Conservation (phyloP, 169 alveolate species). For the Babesia caballi region DNA sequence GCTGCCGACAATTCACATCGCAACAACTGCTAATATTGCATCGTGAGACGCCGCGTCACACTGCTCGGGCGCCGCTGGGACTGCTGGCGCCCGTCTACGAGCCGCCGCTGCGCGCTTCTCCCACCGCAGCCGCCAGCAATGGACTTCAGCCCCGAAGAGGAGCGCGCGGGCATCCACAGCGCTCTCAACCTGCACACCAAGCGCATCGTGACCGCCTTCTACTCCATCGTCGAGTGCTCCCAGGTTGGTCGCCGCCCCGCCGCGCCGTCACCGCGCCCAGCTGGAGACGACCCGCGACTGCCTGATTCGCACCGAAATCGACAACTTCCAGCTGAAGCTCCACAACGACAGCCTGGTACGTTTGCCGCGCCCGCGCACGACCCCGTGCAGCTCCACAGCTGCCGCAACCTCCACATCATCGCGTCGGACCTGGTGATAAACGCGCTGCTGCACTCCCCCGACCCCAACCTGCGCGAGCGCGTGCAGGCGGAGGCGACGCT, state of each 20-base stretch:
- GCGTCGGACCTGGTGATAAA: conserved; percentile 49
- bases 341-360: conserved; percentile 59
- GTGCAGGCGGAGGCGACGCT: not conserved
- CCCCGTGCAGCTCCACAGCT: conserved; percentile 43
- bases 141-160: conserved; percentile 59
- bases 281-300: conserved; percentile 49
- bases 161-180: conserved; percentile 58
- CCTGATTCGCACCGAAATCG: conserved; percentile 50
- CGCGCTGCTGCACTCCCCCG: conserved; percentile 45
- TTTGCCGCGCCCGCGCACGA: not conserved
- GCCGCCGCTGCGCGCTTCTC: too few species aligned
- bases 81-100: too few species aligned
- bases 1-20: too few species aligned
- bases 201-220: conserved; percentile 56
- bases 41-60: too few species aligned
- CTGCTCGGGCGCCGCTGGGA: too few species aligned
- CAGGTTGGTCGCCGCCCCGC: conserved; percentile 25
- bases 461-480: not conserved
- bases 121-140: not conserved
- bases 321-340: conserved; percentile 63
- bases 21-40: too few species aligned
- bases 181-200: conserved; percentile 49
- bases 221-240: conserved; percentile 50
- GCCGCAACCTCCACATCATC: conserved; percentile 50
- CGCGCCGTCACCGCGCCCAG: not conserved